Conservation (phyloP, 139 green algal species). For the Chlorella sorokiniana region DNA sequence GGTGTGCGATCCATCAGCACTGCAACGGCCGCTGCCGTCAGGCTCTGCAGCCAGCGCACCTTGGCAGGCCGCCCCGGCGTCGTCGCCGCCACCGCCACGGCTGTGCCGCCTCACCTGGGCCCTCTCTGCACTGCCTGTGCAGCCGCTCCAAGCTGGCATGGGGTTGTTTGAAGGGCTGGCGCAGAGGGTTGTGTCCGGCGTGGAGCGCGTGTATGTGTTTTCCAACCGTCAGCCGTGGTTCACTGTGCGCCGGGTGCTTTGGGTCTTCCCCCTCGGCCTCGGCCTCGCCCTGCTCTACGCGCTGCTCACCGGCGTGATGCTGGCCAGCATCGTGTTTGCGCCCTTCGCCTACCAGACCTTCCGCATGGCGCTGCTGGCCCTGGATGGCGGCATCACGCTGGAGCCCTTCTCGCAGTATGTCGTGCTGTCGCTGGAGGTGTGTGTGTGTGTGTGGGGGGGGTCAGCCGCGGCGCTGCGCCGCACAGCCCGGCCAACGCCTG, state of each 20-base stretch:
- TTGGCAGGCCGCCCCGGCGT: too few species aligned
- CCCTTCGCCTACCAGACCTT: slow-evolving; percentile 16
- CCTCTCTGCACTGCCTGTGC: too few species aligned
- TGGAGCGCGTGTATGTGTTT: slow-evolving; percentile 2
- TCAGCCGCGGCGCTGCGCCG: too few species aligned
- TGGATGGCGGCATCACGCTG: slow-evolving; percentile 39
- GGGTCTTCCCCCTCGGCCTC: background rate
- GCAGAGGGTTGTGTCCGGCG: background rate
- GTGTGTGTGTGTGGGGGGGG: background rate
- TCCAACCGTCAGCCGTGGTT: background rate
- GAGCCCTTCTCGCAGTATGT: slow-evolving; percentile 7
- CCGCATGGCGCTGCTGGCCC: slow-evolving; percentile 10
- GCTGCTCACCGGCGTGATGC: background rate
- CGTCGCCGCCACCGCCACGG: too few species aligned
- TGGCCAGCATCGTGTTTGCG: slow-evolving; percentile 22
- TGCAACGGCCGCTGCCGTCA: too few species aligned
- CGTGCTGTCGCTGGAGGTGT: background rate
- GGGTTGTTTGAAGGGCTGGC: too few species aligned
- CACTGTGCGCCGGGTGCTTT: background rate
- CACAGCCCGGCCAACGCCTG: background rate
- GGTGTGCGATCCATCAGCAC: too few species aligned
- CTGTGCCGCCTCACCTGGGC: background rate
- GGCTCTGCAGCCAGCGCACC: too few species aligned
- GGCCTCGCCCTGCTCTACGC: slow-evolving; percentile 1
- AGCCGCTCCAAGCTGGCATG: too few species aligned